Evolutionary conservation across 257 asterid genomes (phyloP).

Genomic region (Solanum virginianum): DNA sequence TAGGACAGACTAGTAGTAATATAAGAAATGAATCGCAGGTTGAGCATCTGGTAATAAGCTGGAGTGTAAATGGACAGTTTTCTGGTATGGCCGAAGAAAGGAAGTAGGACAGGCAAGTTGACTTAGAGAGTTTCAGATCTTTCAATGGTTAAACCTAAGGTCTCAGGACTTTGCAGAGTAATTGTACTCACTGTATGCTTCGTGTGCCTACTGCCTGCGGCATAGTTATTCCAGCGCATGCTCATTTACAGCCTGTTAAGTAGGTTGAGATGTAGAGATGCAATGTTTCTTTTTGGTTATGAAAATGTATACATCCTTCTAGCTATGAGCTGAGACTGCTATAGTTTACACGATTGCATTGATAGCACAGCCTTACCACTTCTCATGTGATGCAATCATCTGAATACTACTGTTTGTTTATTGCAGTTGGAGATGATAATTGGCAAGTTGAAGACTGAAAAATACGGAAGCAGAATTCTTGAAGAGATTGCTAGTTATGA

Average conservation of each 20-base stretch:
- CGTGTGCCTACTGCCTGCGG: not conserved
- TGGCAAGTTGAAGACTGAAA: constrained; percentile 77
- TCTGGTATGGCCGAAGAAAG: not conserved
- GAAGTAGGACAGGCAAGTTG: not conserved
- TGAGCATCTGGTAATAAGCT: not conserved
- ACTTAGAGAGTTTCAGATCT: not conserved
- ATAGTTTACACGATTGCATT: not conserved
- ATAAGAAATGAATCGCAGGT: not conserved
- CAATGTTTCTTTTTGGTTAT: not conserved
- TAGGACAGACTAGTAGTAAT: not conserved
- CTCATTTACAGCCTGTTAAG: not conserved
- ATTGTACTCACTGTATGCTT: not conserved
- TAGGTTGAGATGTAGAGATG: not conserved
- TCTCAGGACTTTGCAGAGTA: not conserved
- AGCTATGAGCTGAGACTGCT: not conserved
- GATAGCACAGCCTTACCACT: not conserved
- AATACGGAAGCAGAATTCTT: constrained; percentile 59
- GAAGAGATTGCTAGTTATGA: constrained; percentile 35
- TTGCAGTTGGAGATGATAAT: constrained; percentile 80
- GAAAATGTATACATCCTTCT: not conserved
- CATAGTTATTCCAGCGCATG: not conserved
- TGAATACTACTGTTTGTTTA: not conserved
- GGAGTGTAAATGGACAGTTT: not conserved
- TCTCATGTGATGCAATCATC: not conserved
- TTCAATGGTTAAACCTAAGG: not conserved